These are phyloP conservation scores for Alternaria ventricosa DNA, from an alignment of 2,329 filamentous ascomycete genomes.

Conservation along the genomic window DNA sequence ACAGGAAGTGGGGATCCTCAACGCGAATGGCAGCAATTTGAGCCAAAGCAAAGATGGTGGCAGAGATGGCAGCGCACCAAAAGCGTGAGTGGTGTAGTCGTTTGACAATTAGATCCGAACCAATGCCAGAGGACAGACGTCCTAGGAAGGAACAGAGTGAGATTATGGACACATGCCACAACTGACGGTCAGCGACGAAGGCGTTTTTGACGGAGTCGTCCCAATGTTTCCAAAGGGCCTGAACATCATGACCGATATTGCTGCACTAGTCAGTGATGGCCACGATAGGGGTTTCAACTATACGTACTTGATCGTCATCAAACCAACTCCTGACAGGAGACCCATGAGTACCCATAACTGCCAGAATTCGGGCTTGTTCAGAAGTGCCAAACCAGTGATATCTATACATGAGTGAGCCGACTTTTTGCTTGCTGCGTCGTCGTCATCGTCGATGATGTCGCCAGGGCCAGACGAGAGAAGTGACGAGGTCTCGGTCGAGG, in stretches of 20 bases:
- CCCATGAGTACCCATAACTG: conserved; percentile 87
- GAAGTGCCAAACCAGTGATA: conserved; percentile 81
- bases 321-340: conserved; percentile 86
- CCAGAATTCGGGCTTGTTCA: conserved; percentile 83
- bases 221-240: conserved; percentile 86
- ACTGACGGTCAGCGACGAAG: conserved; percentile 81
- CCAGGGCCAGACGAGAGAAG: conserved; percentile 71
- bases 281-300: not conserved
- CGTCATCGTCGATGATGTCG: conserved; percentile 53
- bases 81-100: conserved; percentile 79
- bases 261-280: conserved; percentile 57
- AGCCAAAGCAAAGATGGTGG: conserved; percentile 77
- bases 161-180: conserved; percentile 93
- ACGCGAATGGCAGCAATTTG: conserved; percentile 80
- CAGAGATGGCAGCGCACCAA: conserved; percentile 86
- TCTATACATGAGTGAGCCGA: conserved; percentile 81
- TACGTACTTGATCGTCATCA: conserved; percentile 98
- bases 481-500: conserved; percentile 78
- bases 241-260: conserved; percentile 91
- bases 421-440: conserved; percentile 66
- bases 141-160: conserved; percentile 87
- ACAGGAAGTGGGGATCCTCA: conserved; percentile 76
- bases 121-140: conserved; percentile 74
- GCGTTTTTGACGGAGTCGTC: conserved; percentile 74
- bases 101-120: conserved; percentile 89